Evolutionary conservation across 768 basidiomycete species (phyloP), one percentile per base, ranked within the genome.

Genomic region (Cystobasidiopsis lactophilus): DNA sequence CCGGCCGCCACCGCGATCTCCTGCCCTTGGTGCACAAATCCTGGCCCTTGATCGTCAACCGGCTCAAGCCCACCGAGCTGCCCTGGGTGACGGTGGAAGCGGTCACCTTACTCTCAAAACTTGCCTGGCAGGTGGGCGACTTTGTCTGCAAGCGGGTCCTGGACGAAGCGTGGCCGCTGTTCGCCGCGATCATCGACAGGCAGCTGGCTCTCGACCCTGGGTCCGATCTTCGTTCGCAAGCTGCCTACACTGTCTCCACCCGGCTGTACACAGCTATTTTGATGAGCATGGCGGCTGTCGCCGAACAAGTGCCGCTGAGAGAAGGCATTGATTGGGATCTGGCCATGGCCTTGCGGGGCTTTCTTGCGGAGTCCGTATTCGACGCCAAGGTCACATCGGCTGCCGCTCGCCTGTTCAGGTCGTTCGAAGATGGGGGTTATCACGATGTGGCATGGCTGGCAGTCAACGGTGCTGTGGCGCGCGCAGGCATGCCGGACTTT

Each of bases 91-190:
- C 86, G 56, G 75, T 75, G 50, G 80, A 80, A 23, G 79, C 85
- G 0, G 78, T 80, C 1, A 68, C 67, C 3, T 68, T 93, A 40
- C 68, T 95, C n/a, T 81, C 82, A 58, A 67, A 74, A 1, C 70
- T 98, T 37, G 74, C 77, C 0, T 67, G 61, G 33, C 71, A 82
- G 58, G 75, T 78, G 26, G 91, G 89, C 26, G 75, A 75, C 50
- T 93, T 84, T 68, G 88, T 96, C 82, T 74, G 73, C 47, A 71
- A 76, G 30, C 71, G 81, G 52, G 73, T 95, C 33, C 82, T 88
- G 77, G 85, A 93, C 58, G 83, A 95, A 57, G 74, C 85, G n/a
- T 98, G 91, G 91, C 91, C 91, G 1, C 75, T 73, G 40, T 83
- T 91, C 63, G 70, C 68, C 37, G 60, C 57, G 9, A 71, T 93